Evolutionary conservation across 2,329 filamentous ascomycete genomes (phyloP), one percentile per base, ranked within the genome.

Genomic region (Fusarium nanum): DNA sequence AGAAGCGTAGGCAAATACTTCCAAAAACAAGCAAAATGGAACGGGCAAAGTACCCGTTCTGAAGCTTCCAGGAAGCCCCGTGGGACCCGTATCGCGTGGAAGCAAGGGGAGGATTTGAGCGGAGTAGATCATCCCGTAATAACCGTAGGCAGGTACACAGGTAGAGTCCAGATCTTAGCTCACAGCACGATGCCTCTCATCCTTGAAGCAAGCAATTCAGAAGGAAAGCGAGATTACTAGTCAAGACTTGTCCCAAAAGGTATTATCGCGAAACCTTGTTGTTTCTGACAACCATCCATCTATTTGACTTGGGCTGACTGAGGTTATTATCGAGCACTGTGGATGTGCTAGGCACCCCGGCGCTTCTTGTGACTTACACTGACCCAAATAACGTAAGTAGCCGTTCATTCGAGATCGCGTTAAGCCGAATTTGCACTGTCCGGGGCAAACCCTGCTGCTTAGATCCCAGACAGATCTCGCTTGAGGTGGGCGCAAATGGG

Each of bases 21-120:
- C n/a, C 20, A 20, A 34, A 23, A 32, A 41, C 13, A 20, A 41
- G 14, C n/a, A 44, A 56, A 40, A 54, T 41, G 42, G 42, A 57
- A 47, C 48, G 27, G 46, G 53, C 40, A 49, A 30, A 48, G 45
- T 34, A 41, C 52, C 47, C 54, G 48, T 25, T 41, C 41, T 25
- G 34, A 50, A 49, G 37, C 46, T 41, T 52, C 52, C 55, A 60
- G 56, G 45, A 54, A 47, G 32, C 56, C 56, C 48, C 56, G 60
- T 61, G 71, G 65, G 70, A 45, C 63, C 66, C 56, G 65, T 70
- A 56, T 60, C 59, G 49, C 57, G 50, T 63, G 52, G 57, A 76
- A 69, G 73, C 72, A 75, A 75, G 73, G 73, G 72, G 53, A 57
- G 41, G 32, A 56, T 18, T 58, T 54, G 40, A 64, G 71, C 67